A percentile compares a stretch with the other conserved stretches of the same genome.
Evolutionary conservation across 371 early-diverging fungal species (phyloP).

Genomic region (Chytridium lagenaria): DNA sequence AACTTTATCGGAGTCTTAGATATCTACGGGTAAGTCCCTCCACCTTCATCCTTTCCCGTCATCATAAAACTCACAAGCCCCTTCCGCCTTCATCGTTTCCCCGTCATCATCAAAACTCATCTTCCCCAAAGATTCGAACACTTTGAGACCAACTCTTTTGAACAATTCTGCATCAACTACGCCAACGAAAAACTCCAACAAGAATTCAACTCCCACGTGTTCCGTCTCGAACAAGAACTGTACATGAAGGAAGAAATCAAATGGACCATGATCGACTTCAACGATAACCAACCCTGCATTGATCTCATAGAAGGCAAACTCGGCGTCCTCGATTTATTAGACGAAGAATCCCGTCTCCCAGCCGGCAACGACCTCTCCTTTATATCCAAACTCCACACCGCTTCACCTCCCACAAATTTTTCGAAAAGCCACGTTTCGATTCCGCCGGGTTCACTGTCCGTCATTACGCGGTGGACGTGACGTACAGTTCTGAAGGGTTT

Average conservation of each 20-base stretch:
- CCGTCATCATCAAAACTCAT: no score
- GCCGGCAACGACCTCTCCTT: slow-evolving; percentile 86
- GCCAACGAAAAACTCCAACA: slow-evolving; percentile 84
- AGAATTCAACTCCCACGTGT: slow-evolving; percentile 84
- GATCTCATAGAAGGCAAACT: slow-evolving; percentile 96
- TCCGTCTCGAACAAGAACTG: slow-evolving; percentile 98
- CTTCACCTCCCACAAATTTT: slow-evolving; percentile 74
- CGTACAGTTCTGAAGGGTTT: slow-evolving; percentile 90
- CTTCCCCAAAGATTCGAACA: slow-evolving; percentile 76
- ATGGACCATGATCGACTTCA: slow-evolving; percentile 91
- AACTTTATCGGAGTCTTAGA: slow-evolving; percentile 95
- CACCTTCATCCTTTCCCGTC: background rate
- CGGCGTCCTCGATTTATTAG: slow-evolving; percentile 93
- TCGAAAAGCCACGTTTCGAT: slow-evolving; percentile 89
- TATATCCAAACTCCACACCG: slow-evolving; percentile 82
- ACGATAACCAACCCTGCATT: slow-evolving; percentile 99
- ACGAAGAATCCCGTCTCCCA: slow-evolving; percentile 95
- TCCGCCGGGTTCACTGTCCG: slow-evolving; percentile 70
- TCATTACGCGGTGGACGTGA: slow-evolving; percentile 78
- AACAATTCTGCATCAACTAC: slow-evolving; percentile 96
- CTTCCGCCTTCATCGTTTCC: background rate
- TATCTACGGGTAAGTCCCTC: slow-evolving; percentile 76
- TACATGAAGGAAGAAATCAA: slow-evolving; percentile 92
- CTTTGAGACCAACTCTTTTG: slow-evolving; percentile 98
- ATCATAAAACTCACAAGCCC: background rate